phyloP scores from a whole-genome alignment of 73 alveolate species.

The Paramecium primaurelia region DNA sequence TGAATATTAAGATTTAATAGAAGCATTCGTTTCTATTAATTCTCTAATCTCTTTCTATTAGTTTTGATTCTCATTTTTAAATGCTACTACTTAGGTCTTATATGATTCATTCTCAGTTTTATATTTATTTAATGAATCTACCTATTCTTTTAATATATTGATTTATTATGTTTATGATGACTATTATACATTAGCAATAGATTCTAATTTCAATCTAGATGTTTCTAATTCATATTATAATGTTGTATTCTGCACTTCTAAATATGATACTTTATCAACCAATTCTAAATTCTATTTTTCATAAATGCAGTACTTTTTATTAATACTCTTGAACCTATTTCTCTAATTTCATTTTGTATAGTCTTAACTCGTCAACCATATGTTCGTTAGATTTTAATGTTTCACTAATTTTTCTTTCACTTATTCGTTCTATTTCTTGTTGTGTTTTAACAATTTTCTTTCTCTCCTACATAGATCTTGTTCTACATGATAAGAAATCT shows the following conservation, averaged over 20 bases:
- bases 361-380: neutral
- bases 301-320: neutral
- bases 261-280: neutral
- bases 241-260: constrained; percentile 7
- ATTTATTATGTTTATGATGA: neutral
- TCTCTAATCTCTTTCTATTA: neutral
- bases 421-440: neutral
- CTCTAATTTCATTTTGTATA: neutral
- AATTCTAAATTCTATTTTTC: neutral
- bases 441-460: neutral
- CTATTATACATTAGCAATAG: neutral
- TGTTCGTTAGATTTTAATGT: neutral
- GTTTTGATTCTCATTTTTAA: neutral
- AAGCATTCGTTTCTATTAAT: neutral
- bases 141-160: neutral
- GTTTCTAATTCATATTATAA: constrained; percentile 16
- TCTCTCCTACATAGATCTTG: neutral
- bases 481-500: neutral
- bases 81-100: neutral
- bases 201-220: neutral
- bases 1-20: neutral
- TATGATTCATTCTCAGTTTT: neutral
- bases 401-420: neutral
- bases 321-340: neutral
- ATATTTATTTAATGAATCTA: neutral